Conservation (phyloP, 176 grass and related monocot genomes). For the Cenchrus purpureus region DNA sequence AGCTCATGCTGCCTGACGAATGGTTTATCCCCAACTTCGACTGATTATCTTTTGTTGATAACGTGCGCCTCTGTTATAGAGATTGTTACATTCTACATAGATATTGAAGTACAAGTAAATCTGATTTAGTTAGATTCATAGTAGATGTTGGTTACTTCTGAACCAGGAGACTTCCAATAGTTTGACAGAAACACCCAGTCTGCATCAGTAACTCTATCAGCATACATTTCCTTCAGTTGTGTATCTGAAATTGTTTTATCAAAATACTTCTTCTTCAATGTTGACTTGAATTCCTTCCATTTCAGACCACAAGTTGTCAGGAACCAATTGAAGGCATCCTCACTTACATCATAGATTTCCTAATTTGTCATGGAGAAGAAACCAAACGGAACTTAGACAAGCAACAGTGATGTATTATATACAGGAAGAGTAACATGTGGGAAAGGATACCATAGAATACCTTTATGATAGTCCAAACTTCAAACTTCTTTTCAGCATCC, state of each 20-base stretch:
- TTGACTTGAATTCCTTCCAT: conserved; percentile 9
- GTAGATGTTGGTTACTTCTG: background rate
- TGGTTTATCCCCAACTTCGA: background rate
- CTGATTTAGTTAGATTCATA: background rate
- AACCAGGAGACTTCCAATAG: background rate
- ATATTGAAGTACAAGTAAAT: background rate
- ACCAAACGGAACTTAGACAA: too few relatives aligned
- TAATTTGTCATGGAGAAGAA: too few relatives aligned
- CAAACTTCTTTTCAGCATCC: too few relatives aligned
- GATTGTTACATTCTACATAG: background rate
- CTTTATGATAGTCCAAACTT: too few relatives aligned
- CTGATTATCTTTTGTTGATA: background rate
- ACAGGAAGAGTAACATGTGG: too few relatives aligned
- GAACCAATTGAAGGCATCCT: too few relatives aligned
- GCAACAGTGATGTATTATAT: too few relatives aligned
- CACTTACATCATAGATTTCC: too few relatives aligned
- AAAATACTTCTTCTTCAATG: background rate
- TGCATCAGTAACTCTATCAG: background rate
- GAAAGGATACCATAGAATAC: too few relatives aligned
- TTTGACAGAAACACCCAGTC: background rate
- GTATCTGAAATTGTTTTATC: background rate
- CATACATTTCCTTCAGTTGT: background rate
- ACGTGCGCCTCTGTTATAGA: background rate
- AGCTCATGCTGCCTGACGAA: background rate
- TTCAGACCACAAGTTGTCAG: background rate